Evolutionary conservation across 1,139 yeast genomes (phyloP).

Genomic region (Pichia sp.): DNA sequence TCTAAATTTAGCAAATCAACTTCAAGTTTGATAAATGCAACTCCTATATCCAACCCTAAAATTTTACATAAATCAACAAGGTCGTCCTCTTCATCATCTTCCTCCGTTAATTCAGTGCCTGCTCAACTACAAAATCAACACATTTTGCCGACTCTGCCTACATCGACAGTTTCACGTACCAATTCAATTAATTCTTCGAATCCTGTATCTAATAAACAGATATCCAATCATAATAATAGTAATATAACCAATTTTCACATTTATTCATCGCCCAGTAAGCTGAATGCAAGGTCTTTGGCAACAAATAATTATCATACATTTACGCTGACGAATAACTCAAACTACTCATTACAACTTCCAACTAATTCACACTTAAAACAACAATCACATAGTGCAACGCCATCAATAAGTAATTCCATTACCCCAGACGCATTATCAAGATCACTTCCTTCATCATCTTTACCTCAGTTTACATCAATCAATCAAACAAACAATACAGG

Average conservation of each 20-base stretch:
- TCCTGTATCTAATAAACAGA: not conserved
- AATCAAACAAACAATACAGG: not conserved
- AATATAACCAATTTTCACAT: not conserved
- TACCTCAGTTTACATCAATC: conserved; percentile 5
- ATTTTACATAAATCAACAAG: not conserved
- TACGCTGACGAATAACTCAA: not conserved
- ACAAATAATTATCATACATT: conserved; percentile 13
- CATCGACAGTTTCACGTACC: not conserved
- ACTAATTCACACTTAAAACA: not conserved
- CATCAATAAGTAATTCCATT: conserved; percentile 1
- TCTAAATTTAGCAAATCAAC: conserved; percentile 2
- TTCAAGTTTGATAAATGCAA: not conserved
- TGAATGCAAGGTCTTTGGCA: conserved; percentile 8
- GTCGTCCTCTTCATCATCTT: not conserved
- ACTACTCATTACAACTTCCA: not conserved
- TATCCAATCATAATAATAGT: not conserved
- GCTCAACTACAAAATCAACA: not conserved
- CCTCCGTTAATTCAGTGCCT: not conserved
- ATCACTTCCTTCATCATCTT: not conserved
- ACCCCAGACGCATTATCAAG: not conserved
- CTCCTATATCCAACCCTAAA: not conserved
- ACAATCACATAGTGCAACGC: conserved; percentile 5
- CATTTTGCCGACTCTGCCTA: not conserved
- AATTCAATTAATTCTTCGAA: not conserved
- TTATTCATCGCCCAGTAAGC: conserved; percentile 6